Conservation (phyloP, 371 early-diverging fungal genomes). For the Circinella umbellata region DNA sequence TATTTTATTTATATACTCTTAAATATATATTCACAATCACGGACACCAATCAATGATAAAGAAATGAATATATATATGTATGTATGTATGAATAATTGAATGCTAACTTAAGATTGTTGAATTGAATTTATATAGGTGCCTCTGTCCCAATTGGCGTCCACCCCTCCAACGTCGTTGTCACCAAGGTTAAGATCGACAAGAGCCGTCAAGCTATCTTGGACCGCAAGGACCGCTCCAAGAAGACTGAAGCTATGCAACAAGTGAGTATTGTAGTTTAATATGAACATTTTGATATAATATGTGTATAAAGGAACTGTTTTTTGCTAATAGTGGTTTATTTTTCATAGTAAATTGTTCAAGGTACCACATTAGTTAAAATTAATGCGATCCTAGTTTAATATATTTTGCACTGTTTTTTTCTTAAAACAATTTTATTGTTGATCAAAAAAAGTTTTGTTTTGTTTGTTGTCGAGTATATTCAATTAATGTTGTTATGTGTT, state of each 20-base stretch:
- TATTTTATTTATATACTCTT: neutral
- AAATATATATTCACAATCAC: no score
- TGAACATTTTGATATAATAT: no score
- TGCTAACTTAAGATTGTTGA: neutral
- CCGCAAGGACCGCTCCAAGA: conserved; percentile 66
- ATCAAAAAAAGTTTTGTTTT: neutral
- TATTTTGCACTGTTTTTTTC: conserved; percentile 8
- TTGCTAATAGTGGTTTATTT: neutral
- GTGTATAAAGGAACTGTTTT: neutral
- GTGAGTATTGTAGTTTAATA: conserved; percentile 15
- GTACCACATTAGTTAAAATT: neutral
- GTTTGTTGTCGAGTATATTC: neutral
- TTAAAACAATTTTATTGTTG: neutral
- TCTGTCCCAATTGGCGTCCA: conserved; percentile 93
- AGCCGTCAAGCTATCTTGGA: conserved; percentile 89
- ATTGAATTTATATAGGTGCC: conserved; percentile 51
- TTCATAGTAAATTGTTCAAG: conserved; percentile 11
- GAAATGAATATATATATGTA: neutral
- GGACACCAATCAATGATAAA: neutral
- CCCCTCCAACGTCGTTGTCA: conserved; percentile 97
- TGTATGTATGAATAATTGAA: no score
- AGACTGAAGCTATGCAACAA: conserved; percentile 48
- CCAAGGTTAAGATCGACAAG: conserved; percentile 94
- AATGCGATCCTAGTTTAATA: neutral
- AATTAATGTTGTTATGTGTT: no score